Conservation (phyloP, 345 rosid species). For the Combretum micranthum region DNA sequence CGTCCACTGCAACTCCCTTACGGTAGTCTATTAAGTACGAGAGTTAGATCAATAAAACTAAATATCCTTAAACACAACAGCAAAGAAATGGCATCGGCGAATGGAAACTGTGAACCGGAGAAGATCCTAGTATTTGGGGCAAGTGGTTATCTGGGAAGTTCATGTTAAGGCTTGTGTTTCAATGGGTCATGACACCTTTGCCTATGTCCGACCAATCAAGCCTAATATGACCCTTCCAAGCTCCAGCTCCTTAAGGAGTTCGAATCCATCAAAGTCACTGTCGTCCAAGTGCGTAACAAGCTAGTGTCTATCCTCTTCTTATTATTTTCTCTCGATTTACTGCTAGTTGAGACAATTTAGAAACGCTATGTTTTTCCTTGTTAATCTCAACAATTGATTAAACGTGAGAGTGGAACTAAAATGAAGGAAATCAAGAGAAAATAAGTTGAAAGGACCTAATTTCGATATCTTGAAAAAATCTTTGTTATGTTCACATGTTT, state of each 20-base stretch:
- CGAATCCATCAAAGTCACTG: conserved; percentile 21
- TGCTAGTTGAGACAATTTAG: neutral
- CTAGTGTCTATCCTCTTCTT: neutral
- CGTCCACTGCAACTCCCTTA: too few species aligned
- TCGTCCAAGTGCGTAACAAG: conserved; percentile 14
- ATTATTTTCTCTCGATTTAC: neutral
- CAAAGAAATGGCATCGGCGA: neutral
- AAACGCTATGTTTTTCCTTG: too few species aligned
- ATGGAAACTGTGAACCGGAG: neutral
- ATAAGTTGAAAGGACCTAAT: too few species aligned
- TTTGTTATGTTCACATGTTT: too few species aligned
- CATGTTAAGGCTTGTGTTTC: conserved; percentile 21
- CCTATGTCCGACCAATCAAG: conserved; percentile 17
- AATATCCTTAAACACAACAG: too few species aligned
- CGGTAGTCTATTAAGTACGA: too few species aligned
- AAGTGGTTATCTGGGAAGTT: conserved; percentile 26
- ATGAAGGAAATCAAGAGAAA: too few species aligned
- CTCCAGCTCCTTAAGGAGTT: conserved; percentile 13
- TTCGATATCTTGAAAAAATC: too few species aligned
- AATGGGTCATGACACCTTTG: conserved; percentile 24
- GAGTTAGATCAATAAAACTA: too few species aligned
- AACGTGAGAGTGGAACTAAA: too few species aligned
- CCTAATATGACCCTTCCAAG: conserved; percentile 11
- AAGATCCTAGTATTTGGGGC: conserved; percentile 26
- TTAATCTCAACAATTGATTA: too few species aligned